Conservation (phyloP, 2,329 filamentous ascomycete genomes). For the Fusarium algeriense region DNA sequence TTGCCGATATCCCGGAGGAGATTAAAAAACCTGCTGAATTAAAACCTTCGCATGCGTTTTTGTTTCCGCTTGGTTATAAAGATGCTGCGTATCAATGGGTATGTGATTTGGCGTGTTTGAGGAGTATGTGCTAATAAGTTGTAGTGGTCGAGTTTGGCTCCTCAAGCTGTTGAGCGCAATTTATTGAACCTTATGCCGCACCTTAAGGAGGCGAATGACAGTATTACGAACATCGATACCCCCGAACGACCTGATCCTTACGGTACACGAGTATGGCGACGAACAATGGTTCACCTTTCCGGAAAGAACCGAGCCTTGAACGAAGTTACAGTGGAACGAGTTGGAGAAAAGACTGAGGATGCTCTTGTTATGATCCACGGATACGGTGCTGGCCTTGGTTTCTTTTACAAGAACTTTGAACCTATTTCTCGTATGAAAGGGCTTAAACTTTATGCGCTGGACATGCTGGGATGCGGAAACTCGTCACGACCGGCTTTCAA, state of each 20-base stretch:
- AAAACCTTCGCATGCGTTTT: conserved; percentile 55
- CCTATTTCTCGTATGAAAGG: conserved; percentile 80
- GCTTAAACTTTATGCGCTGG: conserved; percentile 93
- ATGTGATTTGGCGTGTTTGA: conserved; percentile 48
- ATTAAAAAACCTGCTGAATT: conserved; percentile 47
- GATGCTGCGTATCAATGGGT: conserved; percentile 94
- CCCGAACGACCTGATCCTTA: conserved; percentile 76
- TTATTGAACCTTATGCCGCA: conserved; percentile 90
- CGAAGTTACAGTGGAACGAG: conserved; percentile 89
- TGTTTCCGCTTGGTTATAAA: conserved; percentile 90
- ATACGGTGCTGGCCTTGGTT: conserved; percentile 94
- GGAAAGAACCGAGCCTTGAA: conserved; percentile 91
- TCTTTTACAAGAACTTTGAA: conserved; percentile 99
- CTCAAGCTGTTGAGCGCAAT: conserved; percentile 85
- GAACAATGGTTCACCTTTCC: conserved; percentile 83
- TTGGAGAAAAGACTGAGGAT: conserved; percentile 83
- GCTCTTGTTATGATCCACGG: conserved; percentile 96
- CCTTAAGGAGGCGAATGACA: conserved; percentile 79
- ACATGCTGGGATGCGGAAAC: conserved; percentile 94
- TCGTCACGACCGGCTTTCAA: conserved; percentile 86
- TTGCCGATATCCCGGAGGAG: conserved; percentile 40
- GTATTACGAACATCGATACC: conserved; percentile 63
- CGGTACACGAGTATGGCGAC: conserved; percentile 87
- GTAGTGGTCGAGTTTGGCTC: conserved; percentile 87
- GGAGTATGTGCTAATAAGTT: not conserved